Evolutionary conservation across 202 grass and related monocot species (phyloP).

Genomic region (Elaeis oleifera): DNA sequence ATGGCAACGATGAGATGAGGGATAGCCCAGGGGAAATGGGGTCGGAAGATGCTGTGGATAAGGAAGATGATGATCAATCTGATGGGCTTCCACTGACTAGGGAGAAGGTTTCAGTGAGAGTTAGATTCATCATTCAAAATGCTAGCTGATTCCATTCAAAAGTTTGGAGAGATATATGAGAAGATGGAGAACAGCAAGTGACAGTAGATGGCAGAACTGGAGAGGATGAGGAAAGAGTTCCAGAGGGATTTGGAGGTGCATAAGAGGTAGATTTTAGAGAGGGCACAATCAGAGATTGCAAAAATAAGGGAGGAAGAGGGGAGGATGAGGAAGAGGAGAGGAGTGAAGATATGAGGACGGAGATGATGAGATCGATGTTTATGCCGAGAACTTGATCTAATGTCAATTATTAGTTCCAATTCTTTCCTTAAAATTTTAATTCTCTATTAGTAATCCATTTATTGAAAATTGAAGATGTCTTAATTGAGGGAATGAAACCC

Average conservation of each 20-base stretch:
- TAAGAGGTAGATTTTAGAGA: constrained; percentile 71
- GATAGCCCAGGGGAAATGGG: too few species aligned
- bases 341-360: too few species aligned
- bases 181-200: constrained; percentile 62
- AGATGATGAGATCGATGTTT: too few species aligned
- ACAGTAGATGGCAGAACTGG: constrained; percentile 55
- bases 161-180: constrained; percentile 14
- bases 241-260: constrained; percentile 60
- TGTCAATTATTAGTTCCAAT: too few species aligned
- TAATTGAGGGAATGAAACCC: too few species aligned
- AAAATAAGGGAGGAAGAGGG: too few species aligned
- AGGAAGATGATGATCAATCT: constrained; percentile 5
- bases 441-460: too few species aligned
- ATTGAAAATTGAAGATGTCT: too few species aligned
- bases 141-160: constrained; percentile 53
- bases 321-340: too few species aligned
- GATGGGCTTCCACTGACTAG: constrained; percentile 16
- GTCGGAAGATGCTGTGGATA: background rate
- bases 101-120: constrained; percentile 3
- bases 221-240: constrained; percentile 71
- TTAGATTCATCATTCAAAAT: constrained; percentile 31
- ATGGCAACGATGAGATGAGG: too few species aligned
- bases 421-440: too few species aligned
- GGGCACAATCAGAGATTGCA: constrained; percentile 37
- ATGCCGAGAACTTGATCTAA: too few species aligned